These are phyloP conservation scores for Colletotrichum aenigma DNA, from an alignment of 2,329 filamentous ascomycete species.

Conservation along the genomic window DNA sequence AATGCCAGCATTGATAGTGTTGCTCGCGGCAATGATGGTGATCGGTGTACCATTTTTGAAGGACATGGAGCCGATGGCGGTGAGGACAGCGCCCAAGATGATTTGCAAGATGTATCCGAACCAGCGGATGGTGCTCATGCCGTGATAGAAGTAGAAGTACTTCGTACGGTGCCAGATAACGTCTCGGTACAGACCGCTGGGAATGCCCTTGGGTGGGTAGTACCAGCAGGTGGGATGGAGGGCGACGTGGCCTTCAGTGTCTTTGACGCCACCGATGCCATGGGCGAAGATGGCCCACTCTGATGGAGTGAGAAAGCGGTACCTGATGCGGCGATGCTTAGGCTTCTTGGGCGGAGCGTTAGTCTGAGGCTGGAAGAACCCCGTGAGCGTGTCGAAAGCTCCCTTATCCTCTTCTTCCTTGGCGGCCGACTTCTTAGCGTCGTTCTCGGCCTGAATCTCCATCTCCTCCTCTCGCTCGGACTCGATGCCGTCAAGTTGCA, in stretches of 20 bases:
- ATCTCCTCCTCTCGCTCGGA: neutral
- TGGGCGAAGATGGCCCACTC: slow-evolving; percentile 53
- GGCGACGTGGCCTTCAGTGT: slow-evolving; percentile 46
- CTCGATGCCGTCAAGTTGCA: slow-evolving; percentile 16
- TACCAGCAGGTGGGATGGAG: slow-evolving; percentile 44
- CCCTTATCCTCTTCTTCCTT: neutral
- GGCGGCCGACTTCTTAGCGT: neutral
- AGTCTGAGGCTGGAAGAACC: neutral
- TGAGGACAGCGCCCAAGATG: slow-evolving; percentile 51
- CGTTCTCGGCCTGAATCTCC: neutral
- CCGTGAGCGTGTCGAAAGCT: neutral
- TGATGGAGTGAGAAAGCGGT: slow-evolving; percentile 44
- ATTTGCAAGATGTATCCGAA: slow-evolving; percentile 53
- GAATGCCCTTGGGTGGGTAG: slow-evolving; percentile 53
- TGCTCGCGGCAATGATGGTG: slow-evolving; percentile 51
- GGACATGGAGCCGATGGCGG: slow-evolving; percentile 51
- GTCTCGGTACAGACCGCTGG: slow-evolving; percentile 53
- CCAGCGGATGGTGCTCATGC: slow-evolving; percentile 48
- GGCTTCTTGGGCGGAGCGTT: neutral
- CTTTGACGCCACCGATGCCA: slow-evolving; percentile 50
- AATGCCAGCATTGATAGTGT: slow-evolving; percentile 54
- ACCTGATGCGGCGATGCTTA: slow-evolving; percentile 13
- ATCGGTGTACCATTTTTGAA: slow-evolving; percentile 42
- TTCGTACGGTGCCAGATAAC: slow-evolving; percentile 48
- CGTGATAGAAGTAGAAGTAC: slow-evolving; percentile 48